phyloP scores from a whole-genome alignment of 305 asterid species.

The Fraxinus angustifolia region DNA sequence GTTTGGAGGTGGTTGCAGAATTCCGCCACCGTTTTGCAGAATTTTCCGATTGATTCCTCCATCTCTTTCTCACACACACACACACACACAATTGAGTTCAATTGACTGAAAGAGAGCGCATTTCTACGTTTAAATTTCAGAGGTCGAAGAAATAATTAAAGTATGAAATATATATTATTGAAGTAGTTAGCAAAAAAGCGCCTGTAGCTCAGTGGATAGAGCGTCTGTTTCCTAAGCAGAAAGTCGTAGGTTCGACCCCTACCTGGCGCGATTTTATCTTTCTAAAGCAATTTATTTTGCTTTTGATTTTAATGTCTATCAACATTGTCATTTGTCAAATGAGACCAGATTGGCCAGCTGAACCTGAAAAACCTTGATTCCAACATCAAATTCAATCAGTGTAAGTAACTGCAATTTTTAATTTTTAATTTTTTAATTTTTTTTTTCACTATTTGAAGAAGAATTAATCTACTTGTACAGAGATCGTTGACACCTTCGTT shows the following conservation, averaged over 20 bases:
- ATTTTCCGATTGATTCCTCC: slow-evolving; percentile 66
- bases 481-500: no score
- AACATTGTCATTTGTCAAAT: no score
- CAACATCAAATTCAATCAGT: no score
- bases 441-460: no score
- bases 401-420: no score
- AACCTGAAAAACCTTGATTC: no score
- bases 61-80: slow-evolving; percentile 8
- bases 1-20: slow-evolving; percentile 79
- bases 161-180: background rate
- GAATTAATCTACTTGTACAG: no score
- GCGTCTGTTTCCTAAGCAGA: no score
- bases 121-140: background rate
- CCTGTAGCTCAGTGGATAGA: slow-evolving; percentile 73
- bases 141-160: background rate
- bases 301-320: no score
- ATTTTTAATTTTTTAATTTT: no score
- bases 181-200: slow-evolving; percentile 13
- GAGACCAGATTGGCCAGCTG: no score
- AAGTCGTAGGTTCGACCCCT: slow-evolving; percentile 84
- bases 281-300: no score
- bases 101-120: background rate
- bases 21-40: slow-evolving; percentile 54
- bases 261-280: slow-evolving; percentile 35
- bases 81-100: background rate